Percentiles rank a stretch among this genome's conserved stretches.
phyloP scores from a whole-genome alignment of 192 early-diverging fungal genomes.

The Mortierella claussenii region DNA sequence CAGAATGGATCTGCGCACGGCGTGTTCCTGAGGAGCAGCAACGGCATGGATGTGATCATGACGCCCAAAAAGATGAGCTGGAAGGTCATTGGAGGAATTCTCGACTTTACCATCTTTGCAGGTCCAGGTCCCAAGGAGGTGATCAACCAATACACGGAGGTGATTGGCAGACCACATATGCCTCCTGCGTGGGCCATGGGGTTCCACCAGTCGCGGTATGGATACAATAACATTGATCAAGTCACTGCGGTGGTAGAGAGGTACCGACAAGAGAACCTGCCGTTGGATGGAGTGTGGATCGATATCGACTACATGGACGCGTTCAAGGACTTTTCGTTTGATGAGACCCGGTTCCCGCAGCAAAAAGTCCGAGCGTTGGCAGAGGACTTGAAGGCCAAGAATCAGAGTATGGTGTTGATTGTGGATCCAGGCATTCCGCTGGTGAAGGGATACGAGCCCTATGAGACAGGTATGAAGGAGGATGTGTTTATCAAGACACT shows the following conservation, averaged over 20 bases:
- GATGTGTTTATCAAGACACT: slow-evolving; percentile 69
- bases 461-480: slow-evolving; percentile 57
- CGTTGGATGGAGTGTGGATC: slow-evolving; percentile 72
- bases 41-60: slow-evolving; percentile 75
- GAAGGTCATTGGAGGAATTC: slow-evolving; percentile 70
- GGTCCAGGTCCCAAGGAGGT: slow-evolving; percentile 61
- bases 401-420: slow-evolving; percentile 72
- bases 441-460: slow-evolving; percentile 59
- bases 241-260: slow-evolving; percentile 65
- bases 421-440: slow-evolving; percentile 72
- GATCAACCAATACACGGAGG: slow-evolving; percentile 66
- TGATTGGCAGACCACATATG: slow-evolving; percentile 70
- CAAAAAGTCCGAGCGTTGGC: slow-evolving; percentile 59
- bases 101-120: slow-evolving; percentile 73
- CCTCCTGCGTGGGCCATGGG: slow-evolving; percentile 73
- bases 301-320: slow-evolving; percentile 81
- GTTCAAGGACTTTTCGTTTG: slow-evolving; percentile 69
- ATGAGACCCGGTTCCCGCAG: slow-evolving; percentile 64
- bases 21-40: slow-evolving; percentile 68
- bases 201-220: slow-evolving; percentile 73
- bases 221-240: slow-evolving; percentile 65
- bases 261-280: slow-evolving; percentile 66
- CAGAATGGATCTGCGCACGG: slow-evolving; percentile 55
- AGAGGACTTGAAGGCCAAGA: slow-evolving; percentile 50
- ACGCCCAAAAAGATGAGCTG: slow-evolving; percentile 63